Base-by-base conservation (phyloP, 2,329 filamentous ascomycete species). In the Zalaria obscura region DNA sequence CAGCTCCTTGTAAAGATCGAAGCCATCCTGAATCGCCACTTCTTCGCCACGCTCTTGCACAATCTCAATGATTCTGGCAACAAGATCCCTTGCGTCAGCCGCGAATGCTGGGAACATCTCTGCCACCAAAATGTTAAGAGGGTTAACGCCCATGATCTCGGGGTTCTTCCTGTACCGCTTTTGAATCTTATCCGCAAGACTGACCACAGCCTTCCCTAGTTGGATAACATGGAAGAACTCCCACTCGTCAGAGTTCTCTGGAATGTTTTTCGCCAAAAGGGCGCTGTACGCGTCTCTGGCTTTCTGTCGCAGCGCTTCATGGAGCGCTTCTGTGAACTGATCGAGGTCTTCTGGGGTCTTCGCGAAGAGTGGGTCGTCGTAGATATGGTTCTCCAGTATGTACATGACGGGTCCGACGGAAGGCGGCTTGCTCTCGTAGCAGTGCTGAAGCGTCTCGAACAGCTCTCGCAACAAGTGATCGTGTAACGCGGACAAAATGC, bases 111-210 rank as follows among this genome's bases (percentile, higher is more conserved):
- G 91, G 44, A 96, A 81, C 41, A 91, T 78, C 40, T 85, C 84
- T 49, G 83, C 75, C 5, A 94, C 78, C 28, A 96, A 68, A 31
- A 91, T 81, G 37, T 74, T 77, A 51, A 78, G 62, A 8, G 75
- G 75, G 44, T 73, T 75, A 11, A 77, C 73, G 27, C 87, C 87
- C 77, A 94, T 81, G 45, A 96, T 83, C 47, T 86, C 80, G 1
- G 85, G 85, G 44, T 82, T 91, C 52, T 83, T 89, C 52, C 78
- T 78, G 62, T 94, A 98, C 38, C 89, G 78, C 64, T 96, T 96
- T 59, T 87, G 81, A 40, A 95, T 93, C 56, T 81, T 84, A 53
- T 93, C 80, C 48, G 83, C 85, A 28, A 95, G 70, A 50, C 84
- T 87, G 38, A 86, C 80, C 4, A 96, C 85, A 1, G 78, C 77